A percentile compares a stretch with the other conserved stretches of the same genome.
phyloP scores from a whole-genome alignment of 2,329 filamentous ascomycete genomes.

The Apiospora sp. region DNA sequence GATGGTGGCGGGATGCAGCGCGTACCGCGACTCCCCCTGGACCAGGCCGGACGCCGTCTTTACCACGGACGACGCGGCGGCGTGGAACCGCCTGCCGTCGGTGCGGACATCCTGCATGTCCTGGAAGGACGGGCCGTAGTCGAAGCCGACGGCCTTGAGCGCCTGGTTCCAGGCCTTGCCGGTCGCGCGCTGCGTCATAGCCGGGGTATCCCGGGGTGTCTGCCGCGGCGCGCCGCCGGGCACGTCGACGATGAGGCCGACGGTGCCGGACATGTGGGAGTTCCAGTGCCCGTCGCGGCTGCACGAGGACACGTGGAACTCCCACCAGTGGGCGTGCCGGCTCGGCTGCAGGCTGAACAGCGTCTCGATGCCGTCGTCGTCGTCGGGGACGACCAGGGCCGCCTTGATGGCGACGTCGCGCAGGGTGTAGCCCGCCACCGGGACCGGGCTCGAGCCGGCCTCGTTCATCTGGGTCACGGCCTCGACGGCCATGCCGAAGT shows the following conservation, averaged over 20 bases:
- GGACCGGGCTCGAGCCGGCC: too few species aligned
- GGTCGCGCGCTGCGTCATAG: constrained; percentile 26
- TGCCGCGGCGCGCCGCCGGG: too few species aligned
- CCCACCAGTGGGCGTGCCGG: constrained; percentile 14
- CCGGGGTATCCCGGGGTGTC: constrained; percentile 16
- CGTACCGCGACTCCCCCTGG: constrained; percentile 38
- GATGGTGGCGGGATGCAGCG: constrained; percentile 45
- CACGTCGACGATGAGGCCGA: background rate
- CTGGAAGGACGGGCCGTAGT: constrained; percentile 33
- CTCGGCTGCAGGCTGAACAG: background rate
- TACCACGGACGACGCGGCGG: constrained; percentile 28
- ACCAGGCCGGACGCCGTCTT: constrained; percentile 25
- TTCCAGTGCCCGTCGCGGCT: background rate
- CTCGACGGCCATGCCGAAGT: constrained; percentile 48
- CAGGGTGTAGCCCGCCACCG: constrained; percentile 21
- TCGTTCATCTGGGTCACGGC: constrained; percentile 39
- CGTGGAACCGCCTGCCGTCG: constrained; percentile 27
- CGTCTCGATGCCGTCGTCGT: constrained; percentile 19
- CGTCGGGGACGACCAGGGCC: constrained; percentile 35
- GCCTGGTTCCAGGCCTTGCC: constrained; percentile 33
- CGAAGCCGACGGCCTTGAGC: constrained; percentile 34
- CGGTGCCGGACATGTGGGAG: background rate
- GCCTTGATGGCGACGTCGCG: constrained; percentile 36
- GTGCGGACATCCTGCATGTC: constrained; percentile 28
- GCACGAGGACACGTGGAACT: constrained; percentile 31